These are phyloP conservation scores for Debaryomyces singareniensis DNA, from an alignment of 1,139 yeast genomes.

Conservation along the genomic window DNA sequence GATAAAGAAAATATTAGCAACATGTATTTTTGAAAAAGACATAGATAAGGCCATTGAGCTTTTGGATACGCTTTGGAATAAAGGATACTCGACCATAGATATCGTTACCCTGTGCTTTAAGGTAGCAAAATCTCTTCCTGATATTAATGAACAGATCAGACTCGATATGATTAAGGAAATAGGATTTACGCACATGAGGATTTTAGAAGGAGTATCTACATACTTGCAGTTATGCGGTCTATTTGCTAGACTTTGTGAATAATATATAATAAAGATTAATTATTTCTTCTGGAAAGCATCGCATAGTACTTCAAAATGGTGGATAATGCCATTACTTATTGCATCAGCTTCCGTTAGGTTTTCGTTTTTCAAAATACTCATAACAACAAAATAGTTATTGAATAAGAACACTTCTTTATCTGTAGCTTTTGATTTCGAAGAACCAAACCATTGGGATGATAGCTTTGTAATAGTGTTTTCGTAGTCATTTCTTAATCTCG, in stretches of 20 bases:
- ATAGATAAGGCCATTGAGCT: constrained; percentile 67
- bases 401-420: constrained; percentile 68
- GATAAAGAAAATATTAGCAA: constrained; percentile 62
- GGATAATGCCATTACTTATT: constrained; percentile 41
- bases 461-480: constrained; percentile 73
- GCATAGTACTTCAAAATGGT: constrained; percentile 56
- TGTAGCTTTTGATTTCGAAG: constrained; percentile 29
- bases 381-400: constrained; percentile 62
- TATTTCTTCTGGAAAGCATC: constrained; percentile 44
- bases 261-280: constrained; percentile 2
- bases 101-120: constrained; percentile 86
- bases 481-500: constrained; percentile 68
- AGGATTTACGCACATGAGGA: constrained; percentile 87
- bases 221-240: constrained; percentile 82
- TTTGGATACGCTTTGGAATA: constrained; percentile 69
- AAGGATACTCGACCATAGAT: constrained; percentile 92
- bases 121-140: constrained; percentile 72
- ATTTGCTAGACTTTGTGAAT: constrained; percentile 54
- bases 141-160: constrained; percentile 58
- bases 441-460: constrained; percentile 34
- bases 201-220: constrained; percentile 88
- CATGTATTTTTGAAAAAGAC: constrained; percentile 42
- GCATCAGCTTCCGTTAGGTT: constrained; percentile 20
- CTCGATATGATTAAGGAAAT: constrained; percentile 77
- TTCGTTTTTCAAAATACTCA: constrained; percentile 42